Evolutionary conservation across 1,284 basidiomycete genomes (phyloP), one percentile per base, ranked within the genome.

Genomic region (Boletus smithii): DNA sequence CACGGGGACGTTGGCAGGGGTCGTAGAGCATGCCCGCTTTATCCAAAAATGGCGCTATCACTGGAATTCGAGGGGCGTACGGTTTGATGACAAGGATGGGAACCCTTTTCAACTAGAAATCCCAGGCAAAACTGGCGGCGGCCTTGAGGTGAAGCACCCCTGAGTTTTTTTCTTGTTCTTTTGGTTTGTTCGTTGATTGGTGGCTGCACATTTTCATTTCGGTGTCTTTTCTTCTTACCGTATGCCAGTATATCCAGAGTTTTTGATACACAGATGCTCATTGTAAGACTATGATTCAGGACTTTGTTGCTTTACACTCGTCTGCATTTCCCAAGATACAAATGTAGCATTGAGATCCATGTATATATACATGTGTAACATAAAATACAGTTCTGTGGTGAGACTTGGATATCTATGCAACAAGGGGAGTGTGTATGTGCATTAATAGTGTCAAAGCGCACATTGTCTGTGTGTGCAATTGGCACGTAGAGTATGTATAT

Each of bases 61-160:
- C 10, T 74, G 69, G 69, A 59, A 56, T 23, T 56, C 66, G 32
- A 61, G 63, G 33, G 66, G 66, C 5, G 61, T 73, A 11, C 58
- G 61, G 32, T 73, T 74, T 40, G 59, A 65, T 20, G 69, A 74
- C 54, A 72, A 69, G 56, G 55, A 59, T 35, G 73, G 72, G 13
- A 50, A 49, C 17, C 60, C 66, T 8, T 72, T 67, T 31, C 39
- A 54, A 23, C 29, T 63, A 11, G 51, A 57, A 18, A 34, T 49
- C 13, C 41, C 60, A 47, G 45, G 57, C 59, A 43, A 49, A 32
- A 4, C 39, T 18, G 40, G 44, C 20, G 31, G 22, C 7, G 10
- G 36, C 31, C 16, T 33, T 33, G 34, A 14, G 11, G 30, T 16
- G 17, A 43, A 17, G 23, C 23, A 8, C 26, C 34, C 37, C n/a